Evolutionary conservation across 257 asterid species (phyloP).

Genomic region (Solanum pennellii): DNA sequence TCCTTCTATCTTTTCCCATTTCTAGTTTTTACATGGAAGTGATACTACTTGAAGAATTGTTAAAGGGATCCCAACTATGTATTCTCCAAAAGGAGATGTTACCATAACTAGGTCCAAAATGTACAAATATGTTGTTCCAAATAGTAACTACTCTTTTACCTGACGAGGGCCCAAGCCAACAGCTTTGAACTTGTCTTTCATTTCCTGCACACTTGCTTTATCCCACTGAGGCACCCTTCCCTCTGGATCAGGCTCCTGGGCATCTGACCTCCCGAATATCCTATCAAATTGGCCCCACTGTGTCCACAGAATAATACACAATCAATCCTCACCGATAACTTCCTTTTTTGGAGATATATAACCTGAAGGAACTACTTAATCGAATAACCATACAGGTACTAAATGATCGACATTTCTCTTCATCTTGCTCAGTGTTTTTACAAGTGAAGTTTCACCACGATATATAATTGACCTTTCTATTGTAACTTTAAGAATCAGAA

Average conservation of each 20-base stretch:
- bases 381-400: not conserved
- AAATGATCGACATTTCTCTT: not conserved
- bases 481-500: not conserved
- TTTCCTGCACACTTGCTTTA: constrained; percentile 53
- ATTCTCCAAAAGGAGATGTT: not conserved
- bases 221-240: constrained; percentile 92
- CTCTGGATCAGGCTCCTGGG: constrained; percentile 81
- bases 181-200: constrained; percentile 70
- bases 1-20: not conserved
- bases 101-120: not conserved
- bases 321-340: not conserved
- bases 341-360: not conserved
- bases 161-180: constrained; percentile 90
- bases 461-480: not conserved
- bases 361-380: not conserved
- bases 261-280: constrained; percentile 77
- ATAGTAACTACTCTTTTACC: constrained; percentile 25
- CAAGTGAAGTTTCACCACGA: not conserved
- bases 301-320: not conserved
- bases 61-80: not conserved
- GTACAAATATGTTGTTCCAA: not conserved
- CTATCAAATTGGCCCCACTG: constrained; percentile 91
- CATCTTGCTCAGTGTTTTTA: not conserved
- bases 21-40: not conserved
- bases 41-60: not conserved